These are phyloP conservation scores for Chalaropsis thielavioides DNA, from an alignment of 2,329 filamentous ascomycete species.

Conservation along the genomic window DNA sequence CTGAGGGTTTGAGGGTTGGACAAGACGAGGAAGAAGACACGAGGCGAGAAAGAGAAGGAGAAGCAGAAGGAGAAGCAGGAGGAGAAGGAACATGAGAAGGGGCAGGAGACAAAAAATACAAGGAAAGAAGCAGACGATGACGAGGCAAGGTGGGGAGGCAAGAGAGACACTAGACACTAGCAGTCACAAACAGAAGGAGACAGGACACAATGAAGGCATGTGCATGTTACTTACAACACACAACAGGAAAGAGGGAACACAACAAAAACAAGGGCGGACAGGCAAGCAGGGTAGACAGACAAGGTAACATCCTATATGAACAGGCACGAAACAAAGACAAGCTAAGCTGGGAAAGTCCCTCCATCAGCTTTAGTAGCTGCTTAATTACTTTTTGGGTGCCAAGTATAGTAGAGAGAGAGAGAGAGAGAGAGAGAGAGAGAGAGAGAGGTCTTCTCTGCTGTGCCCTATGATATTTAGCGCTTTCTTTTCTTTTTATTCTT, in stretches of 20 bases:
- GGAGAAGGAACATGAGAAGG: neutral
- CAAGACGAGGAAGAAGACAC: neutral
- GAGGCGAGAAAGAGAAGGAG: neutral
- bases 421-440: too few relatives aligned
- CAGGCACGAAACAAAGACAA: neutral
- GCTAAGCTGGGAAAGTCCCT: neutral
- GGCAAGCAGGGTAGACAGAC: neutral
- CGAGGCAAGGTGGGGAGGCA: neutral
- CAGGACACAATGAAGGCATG: neutral
- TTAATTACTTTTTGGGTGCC: neutral
- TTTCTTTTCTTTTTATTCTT: neutral
- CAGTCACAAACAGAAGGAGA: neutral
- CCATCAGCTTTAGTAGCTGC: constrained; percentile 2
- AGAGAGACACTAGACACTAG: neutral
- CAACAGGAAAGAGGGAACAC: neutral
- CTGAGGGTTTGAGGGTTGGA: constrained; percentile 3
- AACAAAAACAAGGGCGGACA: neutral
- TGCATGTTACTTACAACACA: neutral
- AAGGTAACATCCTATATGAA: too few relatives aligned
- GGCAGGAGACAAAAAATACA: neutral
- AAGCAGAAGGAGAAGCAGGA: neutral
- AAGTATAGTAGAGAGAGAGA: neutral
- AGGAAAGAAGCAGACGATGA: neutral
- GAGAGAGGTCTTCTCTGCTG: too few relatives aligned
- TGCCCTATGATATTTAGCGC: neutral